phyloP scores from a whole-genome alignment of 148 eudicot species.

The Silene latifolia region DNA sequence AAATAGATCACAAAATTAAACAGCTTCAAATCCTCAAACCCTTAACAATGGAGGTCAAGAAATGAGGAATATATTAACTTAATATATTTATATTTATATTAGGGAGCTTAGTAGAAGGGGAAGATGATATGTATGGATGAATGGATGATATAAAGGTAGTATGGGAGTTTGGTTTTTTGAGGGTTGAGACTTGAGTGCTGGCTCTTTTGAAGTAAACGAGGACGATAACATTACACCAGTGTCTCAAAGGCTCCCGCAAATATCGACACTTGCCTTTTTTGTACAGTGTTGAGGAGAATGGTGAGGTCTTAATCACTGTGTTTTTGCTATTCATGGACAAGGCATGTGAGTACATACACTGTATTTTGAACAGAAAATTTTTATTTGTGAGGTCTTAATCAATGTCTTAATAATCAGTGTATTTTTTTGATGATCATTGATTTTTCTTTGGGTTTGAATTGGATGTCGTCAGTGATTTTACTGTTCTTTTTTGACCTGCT shows the following conservation, averaged over 20 bases:
- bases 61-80: no score
- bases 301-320: slow-evolving; percentile 1
- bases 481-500: not conserved
- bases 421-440: not conserved
- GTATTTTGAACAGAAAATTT: not conserved
- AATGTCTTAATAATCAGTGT: no score
- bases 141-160: no score
- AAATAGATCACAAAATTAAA: not conserved
- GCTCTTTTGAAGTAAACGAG: no score
- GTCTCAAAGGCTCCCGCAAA: no score
- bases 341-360: slow-evolving; percentile 18
- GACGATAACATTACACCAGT: no score
- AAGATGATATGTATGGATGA: no score
- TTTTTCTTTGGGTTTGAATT: not conserved
- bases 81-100: no score
- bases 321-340: slow-evolving; percentile 22
- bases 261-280: slow-evolving; percentile 5
- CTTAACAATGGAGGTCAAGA: not conserved
- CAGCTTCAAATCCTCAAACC: slow-evolving; percentile 8
- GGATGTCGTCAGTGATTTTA: not conserved
- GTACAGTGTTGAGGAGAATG: not conserved
- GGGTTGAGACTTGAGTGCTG: no score
- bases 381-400: not conserved
- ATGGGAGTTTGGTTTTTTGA: no score
- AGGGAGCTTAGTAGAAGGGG: no score